These are phyloP conservation scores for Debaryomycetaceae sp. DNA, from an alignment of 1,139 yeast genomes.

Conservation along the genomic window DNA sequence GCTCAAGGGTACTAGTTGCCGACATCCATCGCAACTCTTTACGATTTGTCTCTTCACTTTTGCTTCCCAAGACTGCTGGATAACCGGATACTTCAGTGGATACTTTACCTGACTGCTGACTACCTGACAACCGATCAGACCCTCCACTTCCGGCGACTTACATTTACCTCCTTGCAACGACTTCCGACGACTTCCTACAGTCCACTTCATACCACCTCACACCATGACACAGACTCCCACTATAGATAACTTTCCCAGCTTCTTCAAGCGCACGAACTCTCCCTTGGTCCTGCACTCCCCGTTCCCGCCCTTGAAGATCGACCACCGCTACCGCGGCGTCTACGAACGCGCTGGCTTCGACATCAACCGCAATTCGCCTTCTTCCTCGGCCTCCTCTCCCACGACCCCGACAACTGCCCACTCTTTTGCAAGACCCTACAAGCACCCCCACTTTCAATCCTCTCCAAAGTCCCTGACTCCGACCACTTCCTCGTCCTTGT, in stretches of 20 bases:
- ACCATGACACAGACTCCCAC: constrained; percentile 2
- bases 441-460: constrained; percentile 1
- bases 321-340: constrained; percentile 46
- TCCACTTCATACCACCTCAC: constrained; percentile 1
- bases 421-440: constrained; percentile 5
- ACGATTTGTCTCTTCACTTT: too few species aligned
- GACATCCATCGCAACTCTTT: too few species aligned
- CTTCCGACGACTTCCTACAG: background rate
- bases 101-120: too few species aligned
- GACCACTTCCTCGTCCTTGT: background rate
- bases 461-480: background rate
- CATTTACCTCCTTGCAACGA: background rate
- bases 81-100: too few species aligned
- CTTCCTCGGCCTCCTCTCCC: background rate
- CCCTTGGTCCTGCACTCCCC: constrained; percentile 30
- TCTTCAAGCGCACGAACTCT: constrained; percentile 19
- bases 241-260: constrained; percentile 18
- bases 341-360: constrained; percentile 62
- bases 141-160: background rate
- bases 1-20: too few species aligned
- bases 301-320: constrained; percentile 51
- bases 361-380: constrained; percentile 16
- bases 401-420: constrained; percentile 4
- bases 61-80: too few species aligned
- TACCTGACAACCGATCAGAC: too few species aligned